These are phyloP conservation scores for Diaporthe sp. DNA, from an alignment of 2,329 filamentous ascomycete genomes.

Conservation along the genomic window DNA sequence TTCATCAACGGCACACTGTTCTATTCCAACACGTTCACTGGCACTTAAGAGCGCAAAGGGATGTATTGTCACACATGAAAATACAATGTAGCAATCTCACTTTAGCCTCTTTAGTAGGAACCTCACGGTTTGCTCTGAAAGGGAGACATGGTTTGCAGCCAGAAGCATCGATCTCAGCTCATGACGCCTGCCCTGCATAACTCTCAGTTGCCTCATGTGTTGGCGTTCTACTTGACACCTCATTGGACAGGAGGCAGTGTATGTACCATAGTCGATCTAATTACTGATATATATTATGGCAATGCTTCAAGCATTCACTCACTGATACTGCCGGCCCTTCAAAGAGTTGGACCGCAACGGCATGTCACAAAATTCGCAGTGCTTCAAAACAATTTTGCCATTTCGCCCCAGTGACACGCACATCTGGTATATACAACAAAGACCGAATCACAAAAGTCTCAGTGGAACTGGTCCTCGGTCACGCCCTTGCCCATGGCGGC, in stretches of 20 bases:
- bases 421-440: background rate
- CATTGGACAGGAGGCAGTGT: background rate
- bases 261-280: background rate
- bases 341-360: background rate
- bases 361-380: background rate
- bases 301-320: background rate
- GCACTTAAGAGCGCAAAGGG: no score
- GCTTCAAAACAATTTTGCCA: background rate
- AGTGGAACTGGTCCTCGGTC: constrained; percentile 96
- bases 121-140: no score
- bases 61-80: no score
- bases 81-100: no score
- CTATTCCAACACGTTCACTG: background rate
- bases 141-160: no score
- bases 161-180: no score
- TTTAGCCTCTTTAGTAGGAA: no score
- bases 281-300: no score
- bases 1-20: background rate
- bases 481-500: constrained; percentile 98
- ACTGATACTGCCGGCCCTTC: no score
- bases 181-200: no score
- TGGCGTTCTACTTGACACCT: background rate
- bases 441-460: background rate
- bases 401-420: background rate
- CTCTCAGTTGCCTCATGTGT: no score